A percentile compares a stretch with the other conserved stretches of the same genome.
Evolutionary conservation across 2,329 filamentous ascomycete species (phyloP).

Genomic region (Venturia pyrina): DNA sequence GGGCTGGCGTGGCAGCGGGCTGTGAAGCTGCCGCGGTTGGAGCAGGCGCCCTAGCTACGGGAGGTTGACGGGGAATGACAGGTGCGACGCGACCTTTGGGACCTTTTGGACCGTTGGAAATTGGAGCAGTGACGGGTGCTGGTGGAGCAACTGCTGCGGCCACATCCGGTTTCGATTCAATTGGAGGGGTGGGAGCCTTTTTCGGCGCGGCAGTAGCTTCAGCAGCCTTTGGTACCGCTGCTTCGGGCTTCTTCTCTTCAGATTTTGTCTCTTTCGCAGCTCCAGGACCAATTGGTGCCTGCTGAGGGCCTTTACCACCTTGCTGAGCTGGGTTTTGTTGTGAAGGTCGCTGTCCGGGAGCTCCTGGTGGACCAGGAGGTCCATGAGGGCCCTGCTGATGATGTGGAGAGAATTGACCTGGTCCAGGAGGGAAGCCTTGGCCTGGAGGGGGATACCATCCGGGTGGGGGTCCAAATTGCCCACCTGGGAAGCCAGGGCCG

Average conservation of each 20-base stretch:
- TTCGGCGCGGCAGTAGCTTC: conserved; percentile 43
- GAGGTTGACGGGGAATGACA: conserved; percentile 47
- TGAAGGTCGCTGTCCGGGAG: conserved; percentile 57
- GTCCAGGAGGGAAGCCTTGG: conserved; percentile 34
- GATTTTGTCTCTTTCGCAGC: conserved; percentile 38
- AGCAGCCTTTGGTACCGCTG: conserved; percentile 35
- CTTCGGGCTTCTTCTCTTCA: conserved; percentile 33
- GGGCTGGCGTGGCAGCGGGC: conserved; percentile 19
- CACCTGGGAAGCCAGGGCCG: neutral
- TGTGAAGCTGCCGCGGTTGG: conserved; percentile 26
- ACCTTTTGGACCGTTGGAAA: conserved; percentile 26
- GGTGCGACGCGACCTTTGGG: conserved; percentile 49
- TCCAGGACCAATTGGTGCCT: conserved; percentile 25
- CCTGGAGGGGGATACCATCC: conserved; percentile 29
- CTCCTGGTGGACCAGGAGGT: conserved; percentile 46
- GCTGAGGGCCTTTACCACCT: conserved; percentile 27
- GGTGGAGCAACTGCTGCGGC: conserved; percentile 47
- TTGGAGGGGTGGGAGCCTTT: conserved; percentile 51
- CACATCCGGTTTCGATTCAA: conserved; percentile 57
- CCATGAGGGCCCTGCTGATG: conserved; percentile 19
- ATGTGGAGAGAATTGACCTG: conserved; percentile 36
- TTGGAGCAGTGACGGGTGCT: conserved; percentile 23
- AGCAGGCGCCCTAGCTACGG: conserved; percentile 24
- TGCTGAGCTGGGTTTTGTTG: conserved; percentile 43
- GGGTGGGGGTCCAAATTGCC: conserved; percentile 7